Conservation (phyloP, 345 rosid species). For the Pseudoturritis turrita region DNA sequence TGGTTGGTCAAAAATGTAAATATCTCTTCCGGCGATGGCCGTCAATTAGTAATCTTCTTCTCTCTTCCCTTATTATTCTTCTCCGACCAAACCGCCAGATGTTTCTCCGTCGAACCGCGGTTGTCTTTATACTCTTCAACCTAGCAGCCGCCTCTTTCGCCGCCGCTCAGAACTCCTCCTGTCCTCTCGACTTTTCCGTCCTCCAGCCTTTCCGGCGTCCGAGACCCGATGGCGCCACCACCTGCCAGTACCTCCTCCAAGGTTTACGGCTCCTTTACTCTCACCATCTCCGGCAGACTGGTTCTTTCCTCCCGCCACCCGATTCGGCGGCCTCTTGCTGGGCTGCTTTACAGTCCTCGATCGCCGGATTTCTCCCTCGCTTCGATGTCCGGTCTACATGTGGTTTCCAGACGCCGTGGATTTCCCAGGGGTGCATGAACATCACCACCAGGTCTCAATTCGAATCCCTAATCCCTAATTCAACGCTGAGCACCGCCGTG, state of each 20-base stretch:
- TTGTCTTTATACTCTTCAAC: conserved; percentile 3
- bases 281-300: conserved; percentile 49
- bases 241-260: conserved; percentile 57
- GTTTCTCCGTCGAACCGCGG: conserved; percentile 21
- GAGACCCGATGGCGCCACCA: conserved; percentile 7
- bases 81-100: conserved; percentile 15
- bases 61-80: not conserved
- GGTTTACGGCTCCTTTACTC: conserved; percentile 77
- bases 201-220: conserved; percentile 42
- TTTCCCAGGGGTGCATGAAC: conserved; percentile 71
- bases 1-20: not conserved
- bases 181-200: conserved; percentile 67
- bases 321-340: conserved; percentile 67
- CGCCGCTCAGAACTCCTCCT: conserved; percentile 37
- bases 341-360: conserved; percentile 42
- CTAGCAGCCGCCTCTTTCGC: conserved; percentile 5
- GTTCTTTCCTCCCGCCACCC: conserved; percentile 55
- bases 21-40: too few species aligned
- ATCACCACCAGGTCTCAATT: conserved; percentile 57
- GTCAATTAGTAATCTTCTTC: not conserved
- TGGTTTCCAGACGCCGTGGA: conserved; percentile 74
- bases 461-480: conserved; percentile 39
- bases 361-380: conserved; percentile 31
- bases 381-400: conserved; percentile 56
- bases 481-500: conserved; percentile 28